A percentile compares a stretch with the other conserved stretches of the same genome.
Conservation (phyloP, 2,329 filamentous ascomycete species). For the Stachybotrys echinatus region DNA sequence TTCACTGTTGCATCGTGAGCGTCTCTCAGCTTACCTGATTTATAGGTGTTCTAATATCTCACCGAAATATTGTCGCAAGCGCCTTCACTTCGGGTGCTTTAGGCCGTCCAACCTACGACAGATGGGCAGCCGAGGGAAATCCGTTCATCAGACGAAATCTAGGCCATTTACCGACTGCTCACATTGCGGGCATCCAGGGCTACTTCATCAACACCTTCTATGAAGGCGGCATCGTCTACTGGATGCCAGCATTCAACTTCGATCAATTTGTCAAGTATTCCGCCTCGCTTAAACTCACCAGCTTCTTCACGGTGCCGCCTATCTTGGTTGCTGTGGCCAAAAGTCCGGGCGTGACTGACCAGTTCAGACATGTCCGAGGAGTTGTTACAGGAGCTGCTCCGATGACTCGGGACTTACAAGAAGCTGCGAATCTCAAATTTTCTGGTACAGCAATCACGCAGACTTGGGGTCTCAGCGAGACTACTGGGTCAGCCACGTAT, state of each 20-base stretch:
- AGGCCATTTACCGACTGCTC: slow-evolving; percentile 38
- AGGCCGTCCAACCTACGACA: slow-evolving; percentile 20
- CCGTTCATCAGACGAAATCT: slow-evolving; percentile 26
- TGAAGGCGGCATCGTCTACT: slow-evolving; percentile 46
- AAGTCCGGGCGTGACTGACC: slow-evolving; percentile 46
- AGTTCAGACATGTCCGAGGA: slow-evolving; percentile 43
- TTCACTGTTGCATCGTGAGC: too few species aligned
- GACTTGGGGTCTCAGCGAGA: slow-evolving; percentile 56
- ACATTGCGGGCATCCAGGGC: slow-evolving; percentile 40
- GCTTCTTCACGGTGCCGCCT: slow-evolving; percentile 55
- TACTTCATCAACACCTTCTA: slow-evolving; percentile 36
- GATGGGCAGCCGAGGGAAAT: slow-evolving; percentile 15
- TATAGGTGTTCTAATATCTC: slow-evolving; percentile 35
- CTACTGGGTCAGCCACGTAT: slow-evolving; percentile 41
- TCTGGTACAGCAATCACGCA: slow-evolving; percentile 39
- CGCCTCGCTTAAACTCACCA: slow-evolving; percentile 43
- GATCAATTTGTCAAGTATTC: slow-evolving; percentile 47
- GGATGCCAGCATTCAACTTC: slow-evolving; percentile 59
- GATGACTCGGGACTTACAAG: slow-evolving; percentile 48
- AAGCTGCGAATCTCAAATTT: slow-evolving; percentile 43
- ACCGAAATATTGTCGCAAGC: slow-evolving; percentile 37
- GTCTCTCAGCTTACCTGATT: too few species aligned
- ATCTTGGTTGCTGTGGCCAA: slow-evolving; percentile 57
- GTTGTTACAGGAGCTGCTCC: slow-evolving; percentile 52
- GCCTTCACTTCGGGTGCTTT: slow-evolving; percentile 22